phyloP scores from a whole-genome alignment of 2,329 filamentous ascomycete species.

The Colletotrichum cereale region DNA sequence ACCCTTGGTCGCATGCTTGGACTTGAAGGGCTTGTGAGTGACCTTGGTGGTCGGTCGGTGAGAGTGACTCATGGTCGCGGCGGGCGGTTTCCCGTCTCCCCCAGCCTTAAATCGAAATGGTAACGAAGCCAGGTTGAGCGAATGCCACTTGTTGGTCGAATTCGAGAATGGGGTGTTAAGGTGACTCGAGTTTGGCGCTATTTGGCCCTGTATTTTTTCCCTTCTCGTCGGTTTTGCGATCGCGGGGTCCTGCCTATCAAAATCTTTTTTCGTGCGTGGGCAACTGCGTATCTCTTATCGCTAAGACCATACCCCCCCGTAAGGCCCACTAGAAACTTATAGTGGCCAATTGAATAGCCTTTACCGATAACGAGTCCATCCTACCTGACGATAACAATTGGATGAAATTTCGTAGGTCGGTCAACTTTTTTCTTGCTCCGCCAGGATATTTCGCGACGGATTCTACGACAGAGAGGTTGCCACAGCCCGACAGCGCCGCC shows the following conservation, averaged over 20 bases:
- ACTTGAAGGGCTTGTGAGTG: constrained; percentile 91
- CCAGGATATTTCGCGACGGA: constrained; percentile 24
- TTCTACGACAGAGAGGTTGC: background rate
- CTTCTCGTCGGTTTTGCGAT: constrained; percentile 18
- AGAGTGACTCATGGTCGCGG: constrained; percentile 78
- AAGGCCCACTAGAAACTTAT: constrained; percentile 29
- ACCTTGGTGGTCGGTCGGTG: constrained; percentile 94
- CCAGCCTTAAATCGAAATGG: constrained; percentile 92
- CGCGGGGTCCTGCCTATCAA: constrained; percentile 20
- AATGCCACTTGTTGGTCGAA: constrained; percentile 26
- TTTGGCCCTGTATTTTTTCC: constrained; percentile 20
- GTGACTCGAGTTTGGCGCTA: constrained; percentile 3
- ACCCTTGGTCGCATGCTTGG: constrained; percentile 89
- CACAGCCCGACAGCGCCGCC: constrained; percentile 15
- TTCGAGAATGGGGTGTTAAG: background rate
- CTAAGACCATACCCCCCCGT: constrained; percentile 51
- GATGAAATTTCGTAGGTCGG: constrained; percentile 30
- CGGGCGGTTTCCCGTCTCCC: constrained; percentile 80
- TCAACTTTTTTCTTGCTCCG: constrained; percentile 17
- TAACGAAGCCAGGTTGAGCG: constrained; percentile 73
- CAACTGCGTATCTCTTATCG: constrained; percentile 16
- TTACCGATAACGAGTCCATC: background rate
- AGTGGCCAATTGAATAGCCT: background rate
- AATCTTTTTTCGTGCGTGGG: constrained; percentile 28
- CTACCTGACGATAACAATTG: constrained; percentile 33